Base-by-base conservation (phyloP, 768 basidiomycete species). In the Auricularia cornea region DNA sequence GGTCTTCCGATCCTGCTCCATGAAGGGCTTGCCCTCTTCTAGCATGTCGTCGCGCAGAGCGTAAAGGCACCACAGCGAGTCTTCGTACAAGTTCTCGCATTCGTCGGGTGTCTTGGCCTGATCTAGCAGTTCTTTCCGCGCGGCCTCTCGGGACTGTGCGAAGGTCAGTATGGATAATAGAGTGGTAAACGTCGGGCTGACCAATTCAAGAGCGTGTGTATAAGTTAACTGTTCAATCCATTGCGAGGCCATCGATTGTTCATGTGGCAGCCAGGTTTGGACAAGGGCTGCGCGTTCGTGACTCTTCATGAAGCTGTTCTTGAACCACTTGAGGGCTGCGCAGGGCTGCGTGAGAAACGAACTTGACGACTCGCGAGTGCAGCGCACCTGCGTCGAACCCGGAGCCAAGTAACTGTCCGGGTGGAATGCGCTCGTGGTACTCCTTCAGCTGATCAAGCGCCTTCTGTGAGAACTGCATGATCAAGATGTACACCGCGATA, bases 31-130 rank as follows among this genome's bases (percentile, higher is more conserved):
- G 16, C 86, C 89, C 10, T 80, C 83, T 72, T 92, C 89, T 65
- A 90, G 72, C 1, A 93, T 79, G 69, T 96, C 90, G 71, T 98
- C 97, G 71, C 94, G 88, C 8, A 98, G 79, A 0, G 94, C 90
- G 67, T 94, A 92, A 32, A 98, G 79, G 71, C 94, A 90, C 93
- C 94, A 97, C 8, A 98, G 74, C 0, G 93, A 92, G 69, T 93
- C 93, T 70, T 98, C 95, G 74, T 98, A 99, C 40, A 96, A 79
- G 72, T 89, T 90, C 78, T 97, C 93, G 72, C 94, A 95, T 70
- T 92, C 89, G 66, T 89, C 83, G 0, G 90, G 86, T 31, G 83
- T 83, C 52, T 80, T 79, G 41, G 86, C 87, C 70, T 89, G 84
- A 70, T 93, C 92, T 12, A 91, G 77, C 0, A 98, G 81, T 70